Evolutionary conservation across 805 yeast genomes (phyloP).

Genomic region (Wickerhamomyces queroliae): DNA sequence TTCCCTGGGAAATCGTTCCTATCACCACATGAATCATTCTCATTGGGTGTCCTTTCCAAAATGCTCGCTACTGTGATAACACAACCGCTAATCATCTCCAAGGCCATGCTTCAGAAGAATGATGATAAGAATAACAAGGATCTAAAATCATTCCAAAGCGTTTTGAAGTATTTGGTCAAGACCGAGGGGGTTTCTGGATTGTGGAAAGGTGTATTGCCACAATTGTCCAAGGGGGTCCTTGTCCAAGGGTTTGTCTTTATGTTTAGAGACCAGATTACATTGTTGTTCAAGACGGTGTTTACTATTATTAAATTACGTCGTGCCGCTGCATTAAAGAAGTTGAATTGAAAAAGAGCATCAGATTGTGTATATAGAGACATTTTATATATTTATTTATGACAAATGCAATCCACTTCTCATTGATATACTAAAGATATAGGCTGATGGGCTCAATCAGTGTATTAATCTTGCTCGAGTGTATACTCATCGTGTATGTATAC

Average conservation of each 20-base stretch:
- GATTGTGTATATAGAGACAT: not conserved
- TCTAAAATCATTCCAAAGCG: slow-evolving; percentile 57
- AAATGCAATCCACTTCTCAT: too few species aligned
- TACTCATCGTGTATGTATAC: too few species aligned
- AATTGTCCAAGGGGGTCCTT: slow-evolving; percentile 70
- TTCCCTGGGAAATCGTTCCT: slow-evolving; percentile 30
- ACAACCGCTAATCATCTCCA: slow-evolving; percentile 81
- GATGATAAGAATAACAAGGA: slow-evolving; percentile 32
- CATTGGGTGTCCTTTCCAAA: slow-evolving; percentile 76
- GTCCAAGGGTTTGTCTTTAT: slow-evolving; percentile 82
- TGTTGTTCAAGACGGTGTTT: slow-evolving; percentile 16
- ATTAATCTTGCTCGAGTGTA: too few species aligned
- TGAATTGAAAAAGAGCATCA: not conserved
- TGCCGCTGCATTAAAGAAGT: slow-evolving; percentile 14
- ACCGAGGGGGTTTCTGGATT: slow-evolving; percentile 61
- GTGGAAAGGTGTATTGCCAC: slow-evolving; percentile 81
- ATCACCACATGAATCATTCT: slow-evolving; percentile 58
- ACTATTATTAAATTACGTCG: slow-evolving; percentile 10
- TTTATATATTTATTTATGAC: not conserved
- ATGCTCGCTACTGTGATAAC: slow-evolving; percentile 74
- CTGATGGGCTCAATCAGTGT: too few species aligned
- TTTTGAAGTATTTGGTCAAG: slow-evolving; percentile 51
- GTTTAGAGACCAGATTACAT: slow-evolving; percentile 40
- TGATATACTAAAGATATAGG: too few species aligned
- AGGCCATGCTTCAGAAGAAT: slow-evolving; percentile 67